These are phyloP conservation scores for Begonia masoniana DNA, from an alignment of 306 rosid genomes.

Conservation along the genomic window DNA sequence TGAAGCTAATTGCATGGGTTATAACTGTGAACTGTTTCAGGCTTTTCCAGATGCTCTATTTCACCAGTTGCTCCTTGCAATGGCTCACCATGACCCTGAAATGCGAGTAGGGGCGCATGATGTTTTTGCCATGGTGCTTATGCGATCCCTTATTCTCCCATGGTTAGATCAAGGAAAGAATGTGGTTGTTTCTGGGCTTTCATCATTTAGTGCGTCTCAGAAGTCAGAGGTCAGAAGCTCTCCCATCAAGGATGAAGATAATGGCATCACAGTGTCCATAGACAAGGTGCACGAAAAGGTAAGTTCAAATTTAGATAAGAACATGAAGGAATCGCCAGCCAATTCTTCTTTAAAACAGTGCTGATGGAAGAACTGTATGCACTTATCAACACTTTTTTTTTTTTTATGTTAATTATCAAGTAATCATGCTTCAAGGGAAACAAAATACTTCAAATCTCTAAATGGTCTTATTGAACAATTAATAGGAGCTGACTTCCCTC, in stretches of 20 bases:
- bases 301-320: conserved; percentile 17
- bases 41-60: conserved; percentile 88
- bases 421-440: background rate
- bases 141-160: conserved; percentile 48
- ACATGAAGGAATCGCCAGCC: conserved; percentile 19
- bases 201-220: conserved; percentile 17
- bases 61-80: conserved; percentile 79
- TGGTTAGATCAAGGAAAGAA: conserved; percentile 27
- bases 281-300: conserved; percentile 23
- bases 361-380: conserved; percentile 52
- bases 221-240: conserved; percentile 27
- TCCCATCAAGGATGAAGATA: conserved; percentile 27
- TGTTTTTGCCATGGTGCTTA: conserved; percentile 62
- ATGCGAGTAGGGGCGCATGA: conserved; percentile 77
- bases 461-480: conserved; percentile 1
- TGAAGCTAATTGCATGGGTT: conserved; percentile 13
- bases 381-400: conserved; percentile 1
- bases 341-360: conserved; percentile 19
- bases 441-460: background rate
- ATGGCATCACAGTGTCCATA: conserved; percentile 17
- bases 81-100: conserved; percentile 83
- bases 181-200: conserved; percentile 19
- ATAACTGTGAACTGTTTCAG: conserved; percentile 26
- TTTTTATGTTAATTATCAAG: background rate
- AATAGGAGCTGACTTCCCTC: conserved; percentile 66